phyloP scores from a whole-genome alignment of 495 filamentous ascomycete genomes.

The Aspergillus coremiiformis region DNA sequence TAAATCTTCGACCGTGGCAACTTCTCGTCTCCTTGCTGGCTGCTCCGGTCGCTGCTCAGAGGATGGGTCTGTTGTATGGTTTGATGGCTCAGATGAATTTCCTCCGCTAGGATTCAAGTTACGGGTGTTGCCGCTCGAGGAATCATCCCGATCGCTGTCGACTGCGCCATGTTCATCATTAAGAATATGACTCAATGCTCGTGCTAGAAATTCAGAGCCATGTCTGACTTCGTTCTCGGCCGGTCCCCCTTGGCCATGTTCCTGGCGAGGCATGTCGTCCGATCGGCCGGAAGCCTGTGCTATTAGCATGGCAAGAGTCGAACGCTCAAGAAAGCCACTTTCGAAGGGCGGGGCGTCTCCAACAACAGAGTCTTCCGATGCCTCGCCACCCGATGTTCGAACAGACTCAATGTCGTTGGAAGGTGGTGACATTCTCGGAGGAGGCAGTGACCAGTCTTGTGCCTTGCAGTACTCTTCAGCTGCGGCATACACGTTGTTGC shows the following conservation, averaged over 20 bases:
- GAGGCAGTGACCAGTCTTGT: slow-evolving; percentile 36
- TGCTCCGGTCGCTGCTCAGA: slow-evolving; percentile 12
- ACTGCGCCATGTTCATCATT: slow-evolving; percentile 24
- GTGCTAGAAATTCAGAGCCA: slow-evolving; percentile 25
- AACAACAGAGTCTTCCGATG: slow-evolving; percentile 24
- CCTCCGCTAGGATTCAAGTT: slow-evolving; percentile 7
- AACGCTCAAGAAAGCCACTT: slow-evolving; percentile 22
- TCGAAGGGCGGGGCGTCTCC: slow-evolving; percentile 28
- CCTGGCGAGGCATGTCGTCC: slow-evolving; percentile 17
- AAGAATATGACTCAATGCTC: slow-evolving; percentile 32
- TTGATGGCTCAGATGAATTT: slow-evolving; percentile 18
- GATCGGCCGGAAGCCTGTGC: slow-evolving; percentile 26
- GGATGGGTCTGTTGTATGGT: slow-evolving; percentile 1
- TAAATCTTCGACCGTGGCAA: slow-evolving; percentile 70
- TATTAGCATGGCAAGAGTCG: slow-evolving; percentile 35
- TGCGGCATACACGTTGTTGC: slow-evolving; percentile 52
- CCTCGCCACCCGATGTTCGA: slow-evolving; percentile 23
- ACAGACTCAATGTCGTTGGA: slow-evolving; percentile 46
- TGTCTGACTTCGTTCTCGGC: slow-evolving; percentile 26
- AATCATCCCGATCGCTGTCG: slow-evolving; percentile 23
- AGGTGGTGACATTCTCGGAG: slow-evolving; percentile 55
- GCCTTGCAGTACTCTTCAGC: slow-evolving; percentile 71
- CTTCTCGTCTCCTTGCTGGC: slow-evolving; percentile 25
- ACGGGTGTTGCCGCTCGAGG: slow-evolving; percentile 12
- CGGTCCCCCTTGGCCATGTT: slow-evolving; percentile 15